Base-by-base conservation (phyloP, 2,329 filamentous ascomycete genomes). In the Calonectria honghensis region DNA sequence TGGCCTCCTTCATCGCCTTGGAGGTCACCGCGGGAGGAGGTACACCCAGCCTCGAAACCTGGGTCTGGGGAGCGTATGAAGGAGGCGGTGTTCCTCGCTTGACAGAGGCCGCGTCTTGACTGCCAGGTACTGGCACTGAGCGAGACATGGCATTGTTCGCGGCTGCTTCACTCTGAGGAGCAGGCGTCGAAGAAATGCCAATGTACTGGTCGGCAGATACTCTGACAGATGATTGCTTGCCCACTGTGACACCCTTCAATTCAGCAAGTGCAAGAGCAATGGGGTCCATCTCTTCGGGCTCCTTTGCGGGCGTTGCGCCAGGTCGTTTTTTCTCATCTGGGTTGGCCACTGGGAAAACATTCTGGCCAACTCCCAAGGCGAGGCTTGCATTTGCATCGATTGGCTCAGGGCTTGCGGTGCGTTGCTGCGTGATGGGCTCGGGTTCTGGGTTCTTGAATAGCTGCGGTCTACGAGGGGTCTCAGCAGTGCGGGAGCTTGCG, bases 121-220 rank as follows among this genome's bases (percentile, higher is more conserved):
- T 82, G 4, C 88, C 88, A 6, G 91, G 93, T 18, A 90, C 92
- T 10, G 96, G 96, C 4, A 86, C 85, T 3, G 88, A 85, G 63
- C 89, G 86, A 32, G 87, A 85, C 70, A 85, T 74, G 59, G 78
- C 29, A 11, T 41, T 63, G 57, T 37, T 63, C 7, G 37, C 14
- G 4, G 13, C 83, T 9, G 85, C 82, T 61, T 86, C 87, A 59
- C 83, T 82, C 10, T 88, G 89, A 1, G 91, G 94, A 9, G 90
- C 93, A 6, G 97, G 96, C 2, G 96, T 98, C 16, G 94, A 88
- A 20, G 94, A 88, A 76, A 99, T 93, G n/a, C 97, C 96, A 82
- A 97, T 95, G 85, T 98, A 98, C 75, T 95, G 93, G 84, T 99
- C 97, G 24, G 96, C 97, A n/a, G 97, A 98, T 74, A 98, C 92